Base-by-base conservation (phyloP, 2,329 filamentous ascomycete species). In the Ilyonectria mors-panacis region DNA sequence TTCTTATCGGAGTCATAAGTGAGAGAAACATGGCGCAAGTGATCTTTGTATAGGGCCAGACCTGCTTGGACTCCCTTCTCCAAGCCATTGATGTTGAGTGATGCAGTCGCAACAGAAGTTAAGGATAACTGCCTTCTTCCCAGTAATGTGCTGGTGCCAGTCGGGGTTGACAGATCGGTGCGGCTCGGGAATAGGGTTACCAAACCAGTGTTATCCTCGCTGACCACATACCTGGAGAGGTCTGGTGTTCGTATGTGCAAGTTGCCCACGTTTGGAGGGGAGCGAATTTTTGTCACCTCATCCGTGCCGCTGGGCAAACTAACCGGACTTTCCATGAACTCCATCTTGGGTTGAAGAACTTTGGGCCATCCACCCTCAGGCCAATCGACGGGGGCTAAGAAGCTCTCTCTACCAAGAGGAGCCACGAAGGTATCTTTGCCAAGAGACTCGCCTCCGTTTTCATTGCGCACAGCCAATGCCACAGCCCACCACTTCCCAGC, bases 401-500 rank as follows among this genome's bases (percentile, higher is more conserved):
- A 69, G 6, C 50, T 67, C 51, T 67, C 64, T 17, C 67, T 63
- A 8, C 64, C 64, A 4, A 69, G 60, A 21, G 63, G 63, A 37
- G 66, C 59, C 28, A 63, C 59, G n/a, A 66, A 69, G 10, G 19
- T 63, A 6, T 60, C 55, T 35, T 57, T 60, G 0, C 59, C 59
- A n/a, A 56, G 39, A 2, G 35, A 55, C 4, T 66, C 47, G 3
- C 51, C 54, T 4, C 53, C 55, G 21, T 68, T 56, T 44, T 66
- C 50, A 21, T 70, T 65, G 30, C 69, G 60, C 4, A 71, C 67
- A 2, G 39, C 69, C 9, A 71, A 19, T 6, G 44, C 67, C 2
- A 47, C 67, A 4, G 61, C 67, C 64, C 67, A 77, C 74, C 75
- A 77, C 4, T 65, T 39, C 1, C 70, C 70, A 4, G 58, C 30